Conservation (phyloP, 2,329 filamentous ascomycete genomes). For the Diaporthe sp. region DNA sequence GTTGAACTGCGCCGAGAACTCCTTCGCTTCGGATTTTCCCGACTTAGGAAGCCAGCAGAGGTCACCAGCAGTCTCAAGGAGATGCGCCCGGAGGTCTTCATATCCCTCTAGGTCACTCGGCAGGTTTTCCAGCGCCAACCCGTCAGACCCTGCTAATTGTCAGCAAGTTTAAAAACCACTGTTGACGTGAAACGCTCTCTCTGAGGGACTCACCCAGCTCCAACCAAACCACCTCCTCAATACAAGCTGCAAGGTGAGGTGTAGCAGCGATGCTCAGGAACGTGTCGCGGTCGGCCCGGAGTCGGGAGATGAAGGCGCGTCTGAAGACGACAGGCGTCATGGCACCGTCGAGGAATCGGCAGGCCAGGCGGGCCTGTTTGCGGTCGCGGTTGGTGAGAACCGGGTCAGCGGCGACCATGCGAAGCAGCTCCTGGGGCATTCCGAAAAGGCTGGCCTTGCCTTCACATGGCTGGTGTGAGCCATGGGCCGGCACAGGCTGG, state of each 20-base stretch:
- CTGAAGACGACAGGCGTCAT: slow-evolving; percentile 1
- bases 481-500: not conserved
- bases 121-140: not conserved
- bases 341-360: not conserved
- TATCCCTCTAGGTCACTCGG: not conserved
- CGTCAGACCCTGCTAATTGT: not conserved
- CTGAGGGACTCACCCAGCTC: not conserved
- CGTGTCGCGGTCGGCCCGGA: not conserved
- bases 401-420: not conserved
- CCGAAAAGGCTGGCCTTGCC: not conserved
- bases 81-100: not conserved
- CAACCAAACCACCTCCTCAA: not conserved
- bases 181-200: not conserved
- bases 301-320: not conserved
- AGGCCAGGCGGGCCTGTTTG: not conserved
- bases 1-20: not conserved
- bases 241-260: not conserved
- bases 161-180: accelerated
- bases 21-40: not conserved
- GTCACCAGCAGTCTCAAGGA: not conserved
- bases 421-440: not conserved
- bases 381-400: not conserved
- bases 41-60: not conserved
- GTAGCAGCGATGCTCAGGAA: not conserved
- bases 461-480: not conserved